Base-by-base conservation (phyloP, 352 stramenopile species). In the Hyphochytrium catenoides region DNA sequence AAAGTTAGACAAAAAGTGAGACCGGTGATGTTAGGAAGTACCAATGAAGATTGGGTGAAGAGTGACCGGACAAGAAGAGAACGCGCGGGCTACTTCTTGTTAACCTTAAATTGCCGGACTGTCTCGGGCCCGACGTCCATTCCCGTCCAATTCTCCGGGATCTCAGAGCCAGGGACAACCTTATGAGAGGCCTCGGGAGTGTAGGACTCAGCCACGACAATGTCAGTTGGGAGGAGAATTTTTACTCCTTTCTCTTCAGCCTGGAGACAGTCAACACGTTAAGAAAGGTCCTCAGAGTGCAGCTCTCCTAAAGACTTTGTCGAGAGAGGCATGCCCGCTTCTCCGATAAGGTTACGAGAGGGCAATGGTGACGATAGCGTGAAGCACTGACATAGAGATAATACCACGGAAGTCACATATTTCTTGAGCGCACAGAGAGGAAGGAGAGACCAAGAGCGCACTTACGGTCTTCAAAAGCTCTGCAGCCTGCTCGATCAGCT, bases 121-220 rank as follows among this genome's bases (percentile, higher is more conserved):
- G 64, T 62, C 19, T 68, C 51, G 11, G 69, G 69, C 15, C 71
- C 71, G 36, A 76, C 73, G 51, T 88, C 75, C 41, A 97, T 62
- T 36, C 89, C 89, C 59, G 96, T 82, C 86, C 86, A 96, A 34
- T 88, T 84, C 34, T 87, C 62, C 30, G 78, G 84, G 47, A 97
- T 97, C 38, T 59, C 58, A 50, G 91, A 59, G 20, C 57, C 50
- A 2, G 51, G 24, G 3, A 79, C 62, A 2, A 58, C 52, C 50
- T 76, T 74, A 16, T 44, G 44, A 19, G 51, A 42, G 1, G 72
- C 65, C 22, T 83, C 55, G 1, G 63, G 57, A 2, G 64, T 62
- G 36, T 81, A 79, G 33, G 71, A 72, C 34, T 85, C 78, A n/a
- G 83, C 88, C 30, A 96, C 52, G 12, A 97, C 60, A 30, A 96